Conservation (phyloP, 768 basidiomycete genomes). For the Trametes meyenii region DNA sequence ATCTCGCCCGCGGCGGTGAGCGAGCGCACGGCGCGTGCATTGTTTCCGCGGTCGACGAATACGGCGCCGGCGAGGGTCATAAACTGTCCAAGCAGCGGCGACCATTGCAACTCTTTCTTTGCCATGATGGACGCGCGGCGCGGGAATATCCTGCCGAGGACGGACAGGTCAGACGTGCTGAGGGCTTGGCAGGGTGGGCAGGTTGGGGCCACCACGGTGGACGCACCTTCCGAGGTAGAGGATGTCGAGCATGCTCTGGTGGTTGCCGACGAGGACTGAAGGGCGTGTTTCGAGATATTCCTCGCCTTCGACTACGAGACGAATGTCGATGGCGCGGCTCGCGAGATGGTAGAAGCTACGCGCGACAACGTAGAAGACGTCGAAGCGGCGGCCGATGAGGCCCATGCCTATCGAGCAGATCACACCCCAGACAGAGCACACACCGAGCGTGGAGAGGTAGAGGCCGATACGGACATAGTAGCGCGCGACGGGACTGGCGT, state of each 20-base stretch:
- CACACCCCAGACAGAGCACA: slow-evolving; percentile 74
- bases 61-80: slow-evolving; percentile 89
- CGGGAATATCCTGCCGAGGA: slow-evolving; percentile 69
- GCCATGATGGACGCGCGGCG: slow-evolving; percentile 85
- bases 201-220: slow-evolving; percentile 1
- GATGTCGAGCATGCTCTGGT: slow-evolving; percentile 93
- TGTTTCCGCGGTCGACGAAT: slow-evolving; percentile 89
- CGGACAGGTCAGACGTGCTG: slow-evolving; percentile 6
- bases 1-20: slow-evolving; percentile 75
- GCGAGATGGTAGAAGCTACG: slow-evolving; percentile 77
- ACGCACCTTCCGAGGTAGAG: slow-evolving; percentile 77
- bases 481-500: slow-evolving; percentile 55
- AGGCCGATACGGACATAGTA: slow-evolving; percentile 76
- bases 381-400: slow-evolving; percentile 67
- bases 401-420: slow-evolving; percentile 67
- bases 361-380: slow-evolving; percentile 84
- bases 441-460: slow-evolving; percentile 71
- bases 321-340: slow-evolving; percentile 63
- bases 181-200: slow-evolving; percentile 5
- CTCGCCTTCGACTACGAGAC: slow-evolving; percentile 81
- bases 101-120: slow-evolving; percentile 85
- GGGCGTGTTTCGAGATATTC: slow-evolving; percentile 77
- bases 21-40: slow-evolving; percentile 69
- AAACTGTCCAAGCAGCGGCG: slow-evolving; percentile 85
- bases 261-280: slow-evolving; percentile 82